A percentile compares a stretch with the other conserved stretches of the same genome.
phyloP scores from a whole-genome alignment of 2,329 filamentous ascomycete genomes.

The Chaetomiaceae sp. region DNA sequence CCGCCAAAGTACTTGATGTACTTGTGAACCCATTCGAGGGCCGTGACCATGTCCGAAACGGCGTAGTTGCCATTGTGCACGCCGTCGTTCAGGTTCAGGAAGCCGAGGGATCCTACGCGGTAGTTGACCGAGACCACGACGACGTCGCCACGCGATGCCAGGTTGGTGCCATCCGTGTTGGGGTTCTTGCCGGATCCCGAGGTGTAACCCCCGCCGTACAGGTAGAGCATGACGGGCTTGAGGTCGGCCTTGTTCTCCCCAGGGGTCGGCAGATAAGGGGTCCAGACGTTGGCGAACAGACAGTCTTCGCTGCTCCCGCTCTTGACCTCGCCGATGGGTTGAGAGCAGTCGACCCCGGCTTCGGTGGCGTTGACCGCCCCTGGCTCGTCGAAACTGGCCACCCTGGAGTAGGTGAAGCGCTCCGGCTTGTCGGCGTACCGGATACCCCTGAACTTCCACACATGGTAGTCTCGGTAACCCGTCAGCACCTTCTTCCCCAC shows the following conservation, averaged over 20 bases:
- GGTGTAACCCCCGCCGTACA: conserved; percentile 42
- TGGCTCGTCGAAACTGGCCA: conserved; percentile 20
- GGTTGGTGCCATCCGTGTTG: conserved; percentile 42
- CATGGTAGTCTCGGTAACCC: conserved; percentile 33
- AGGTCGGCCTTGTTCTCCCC: conserved; percentile 27
- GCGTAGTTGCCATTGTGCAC: conserved; percentile 40
- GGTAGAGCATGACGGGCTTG: conserved; percentile 45
- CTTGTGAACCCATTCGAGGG: conserved; percentile 37
- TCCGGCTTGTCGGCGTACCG: conserved; percentile 28
- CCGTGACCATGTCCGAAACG: conserved; percentile 38
- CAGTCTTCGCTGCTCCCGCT: conserved; percentile 33
- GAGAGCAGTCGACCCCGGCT: conserved; percentile 31
- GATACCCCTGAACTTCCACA: conserved; percentile 34
- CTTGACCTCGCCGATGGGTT: conserved; percentile 30
- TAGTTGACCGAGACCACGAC: conserved; percentile 43
- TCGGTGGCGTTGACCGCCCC: conserved; percentile 26
- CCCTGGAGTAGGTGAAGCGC: conserved; percentile 30
- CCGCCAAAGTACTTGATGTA: conserved; percentile 34
- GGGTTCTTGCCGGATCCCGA: conserved; percentile 39
- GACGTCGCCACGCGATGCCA: conserved; percentile 43
- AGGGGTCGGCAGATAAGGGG: conserved; percentile 30
- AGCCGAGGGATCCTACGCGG: conserved; percentile 30
- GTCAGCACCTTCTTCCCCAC: conserved; percentile 27
- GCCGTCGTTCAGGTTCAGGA: conserved; percentile 31
- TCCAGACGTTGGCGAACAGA: conserved; percentile 39